Conservation (phyloP, 441 rosid species). For the Heliophila coronopifolia region DNA sequence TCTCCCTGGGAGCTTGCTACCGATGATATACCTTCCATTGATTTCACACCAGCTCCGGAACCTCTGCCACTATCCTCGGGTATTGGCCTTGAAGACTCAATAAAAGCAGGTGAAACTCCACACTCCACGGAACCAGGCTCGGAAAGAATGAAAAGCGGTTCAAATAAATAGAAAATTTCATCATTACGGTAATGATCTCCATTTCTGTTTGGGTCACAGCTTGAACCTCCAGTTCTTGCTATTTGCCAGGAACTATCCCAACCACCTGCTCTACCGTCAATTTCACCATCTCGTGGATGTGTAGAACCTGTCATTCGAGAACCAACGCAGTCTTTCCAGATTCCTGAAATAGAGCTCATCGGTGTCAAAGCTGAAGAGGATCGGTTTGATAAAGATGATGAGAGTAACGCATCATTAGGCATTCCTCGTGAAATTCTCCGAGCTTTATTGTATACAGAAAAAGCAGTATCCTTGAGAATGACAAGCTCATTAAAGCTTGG, state of each 20-base stretch:
- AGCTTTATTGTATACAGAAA: constrained; percentile 93
- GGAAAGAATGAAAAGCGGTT: constrained; percentile 94
- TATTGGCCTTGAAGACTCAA: constrained; percentile 56
- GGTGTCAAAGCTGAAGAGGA: constrained; percentile 60
- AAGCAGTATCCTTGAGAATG: constrained; percentile 93
- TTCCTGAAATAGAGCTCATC: constrained; percentile 60
- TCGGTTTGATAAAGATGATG: constrained; percentile 59
- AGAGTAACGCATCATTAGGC: constrained; percentile 45
- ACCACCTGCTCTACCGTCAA: constrained; percentile 69
- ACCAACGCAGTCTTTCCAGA: constrained; percentile 91
- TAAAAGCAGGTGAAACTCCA: constrained; percentile 60
- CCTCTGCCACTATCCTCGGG: constrained; percentile 68
- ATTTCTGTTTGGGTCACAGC: constrained; percentile 71
- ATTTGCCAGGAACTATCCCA: constrained; percentile 97
- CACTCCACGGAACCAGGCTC: constrained; percentile 93
- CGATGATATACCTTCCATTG: constrained; percentile 51
- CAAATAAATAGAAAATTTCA: constrained; percentile 76
- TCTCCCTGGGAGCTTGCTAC: constrained; percentile 71
- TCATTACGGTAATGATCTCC: constrained; percentile 67
- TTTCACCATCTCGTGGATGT: constrained; percentile 83
- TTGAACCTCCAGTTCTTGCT: constrained; percentile 69
- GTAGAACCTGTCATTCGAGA: constrained; percentile 80
- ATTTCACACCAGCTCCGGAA: constrained; percentile 48
- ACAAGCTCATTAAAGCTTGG: constrained; percentile 80
- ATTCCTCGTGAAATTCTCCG: constrained; percentile 82